phyloP scores from a whole-genome alignment of 2,329 filamentous ascomycete species.

The Pseudocercospora fijiensis region DNA sequence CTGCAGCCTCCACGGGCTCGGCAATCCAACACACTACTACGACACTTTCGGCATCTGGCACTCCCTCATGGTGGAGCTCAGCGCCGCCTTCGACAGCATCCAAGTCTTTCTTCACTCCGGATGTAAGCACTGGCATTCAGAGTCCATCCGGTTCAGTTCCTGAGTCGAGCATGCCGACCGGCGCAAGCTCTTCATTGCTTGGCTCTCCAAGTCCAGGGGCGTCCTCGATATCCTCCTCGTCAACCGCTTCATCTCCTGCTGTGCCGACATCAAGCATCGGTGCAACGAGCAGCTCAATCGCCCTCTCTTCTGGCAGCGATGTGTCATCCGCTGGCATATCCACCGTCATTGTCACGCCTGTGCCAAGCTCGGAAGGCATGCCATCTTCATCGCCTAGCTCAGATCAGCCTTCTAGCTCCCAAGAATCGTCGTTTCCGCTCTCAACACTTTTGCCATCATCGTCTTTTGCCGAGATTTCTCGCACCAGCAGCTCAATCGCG shows the following conservation, averaged over 20 bases:
- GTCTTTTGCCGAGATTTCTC: background rate
- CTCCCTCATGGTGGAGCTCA: constrained; percentile 1
- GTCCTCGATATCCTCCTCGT: background rate
- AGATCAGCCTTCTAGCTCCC: background rate
- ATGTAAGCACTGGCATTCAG: background rate
- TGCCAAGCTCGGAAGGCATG: background rate
- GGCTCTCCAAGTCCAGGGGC: background rate
- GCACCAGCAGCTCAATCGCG: background rate
- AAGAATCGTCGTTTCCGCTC: background rate
- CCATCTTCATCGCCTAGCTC: background rate
- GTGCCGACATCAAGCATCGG: background rate
- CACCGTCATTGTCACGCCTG: constrained; percentile 1
- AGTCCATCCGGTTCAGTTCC: background rate
- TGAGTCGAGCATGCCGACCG: background rate
- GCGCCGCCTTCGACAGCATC: background rate
- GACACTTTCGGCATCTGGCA: background rate
- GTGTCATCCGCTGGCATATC: background rate
- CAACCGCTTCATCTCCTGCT: background rate
- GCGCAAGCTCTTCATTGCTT: background rate
- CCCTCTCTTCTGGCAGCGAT: background rate
- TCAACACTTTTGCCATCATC: background rate
- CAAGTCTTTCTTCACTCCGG: background rate
- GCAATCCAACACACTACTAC: background rate
- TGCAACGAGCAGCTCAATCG: background rate
- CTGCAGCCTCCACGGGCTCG: background rate